Base-by-base conservation (phyloP, 495 filamentous ascomycete genomes). In the Friedmanniomyces simplex region DNA sequence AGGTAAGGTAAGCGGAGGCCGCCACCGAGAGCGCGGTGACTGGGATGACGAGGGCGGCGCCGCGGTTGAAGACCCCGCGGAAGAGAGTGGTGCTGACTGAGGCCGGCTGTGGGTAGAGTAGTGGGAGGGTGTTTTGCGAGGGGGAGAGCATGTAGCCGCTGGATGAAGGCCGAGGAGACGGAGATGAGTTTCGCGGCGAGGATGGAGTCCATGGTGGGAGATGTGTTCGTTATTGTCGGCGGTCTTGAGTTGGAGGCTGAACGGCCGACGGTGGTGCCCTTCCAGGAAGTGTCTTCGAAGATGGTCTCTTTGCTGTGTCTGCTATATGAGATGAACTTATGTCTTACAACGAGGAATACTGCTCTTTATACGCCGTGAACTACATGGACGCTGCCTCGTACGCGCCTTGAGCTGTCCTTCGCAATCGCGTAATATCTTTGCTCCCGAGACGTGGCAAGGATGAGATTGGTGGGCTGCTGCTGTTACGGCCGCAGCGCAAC, bases 141-240 rank as follows among this genome's bases (percentile, higher is more conserved):
- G 49, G 13, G 12, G 49, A 32, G 25, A 52, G 49, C 49, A 52
- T 52, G 49, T 52, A 52, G 49, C 49, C 49, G 32, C 18, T 21
- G 11, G 25, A 52, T 52, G 49, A 52, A 52, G 25, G 49, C 25
- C 2, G 49, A 22, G 12, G 25, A 34, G 49, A 52, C 34, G 10
- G 49, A 52, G 49, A 22, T 20, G 25, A 37, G 25, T 20, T 52
- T 32, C 25, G 49, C 49, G n/a, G 30, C 25, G 26, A 52, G 5
- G 12, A 26, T 37, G 24, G 49, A 22, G 49, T 52, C 49, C 49
- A 52, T 43, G n/a, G n/a, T n/a, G n/a, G n/a, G n/a, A n/a, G n/a
- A n/a, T n/a, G n/a, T n/a, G n/a, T n/a, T n/a, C n/a, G 39, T 16
- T 20, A 6, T 5, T 6, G 18, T 20, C 4, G 3, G 5, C 39